Conservation (phyloP, 1,139 yeast species). For the Fermentozyma sake region DNA sequence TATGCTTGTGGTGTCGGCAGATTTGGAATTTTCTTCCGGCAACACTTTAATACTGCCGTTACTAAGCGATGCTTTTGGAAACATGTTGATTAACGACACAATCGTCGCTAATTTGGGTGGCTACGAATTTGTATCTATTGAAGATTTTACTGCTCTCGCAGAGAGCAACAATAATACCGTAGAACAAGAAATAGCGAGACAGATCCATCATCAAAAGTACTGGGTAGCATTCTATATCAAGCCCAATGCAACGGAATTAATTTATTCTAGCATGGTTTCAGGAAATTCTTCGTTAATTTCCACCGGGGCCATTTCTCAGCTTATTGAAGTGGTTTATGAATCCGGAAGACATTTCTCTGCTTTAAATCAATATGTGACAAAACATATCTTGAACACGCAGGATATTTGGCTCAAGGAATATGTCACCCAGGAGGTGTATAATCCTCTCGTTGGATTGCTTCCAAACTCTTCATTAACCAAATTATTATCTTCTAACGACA, state of each 20-base stretch:
- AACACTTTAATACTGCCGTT: constrained; percentile 20
- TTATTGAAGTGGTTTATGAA: constrained; percentile 41
- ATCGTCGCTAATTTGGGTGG: constrained; percentile 22
- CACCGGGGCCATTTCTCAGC: constrained; percentile 10
- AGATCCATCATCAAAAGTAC: constrained; percentile 45
- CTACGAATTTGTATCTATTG: constrained; percentile 34
- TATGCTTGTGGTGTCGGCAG: constrained; percentile 46
- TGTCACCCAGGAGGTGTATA: constrained; percentile 21
- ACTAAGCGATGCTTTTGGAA: constrained; percentile 30
- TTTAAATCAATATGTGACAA: constrained; percentile 34
- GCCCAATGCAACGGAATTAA: constrained; percentile 36
- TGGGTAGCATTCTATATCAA: constrained; percentile 52
- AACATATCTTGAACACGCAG: constrained; percentile 31
- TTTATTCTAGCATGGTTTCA: constrained; percentile 29
- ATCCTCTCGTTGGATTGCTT: constrained; percentile 16
- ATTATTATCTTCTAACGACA: constrained; percentile 12
- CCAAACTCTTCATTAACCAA: constrained; percentile 10
- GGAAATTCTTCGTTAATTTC: constrained; percentile 14
- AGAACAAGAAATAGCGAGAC: constrained; percentile 28
- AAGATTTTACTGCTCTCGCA: constrained; percentile 26
- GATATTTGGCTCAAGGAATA: constrained; percentile 16
- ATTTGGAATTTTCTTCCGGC: constrained; percentile 18
- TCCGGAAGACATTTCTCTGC: constrained; percentile 52
- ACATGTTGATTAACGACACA: constrained; percentile 17
- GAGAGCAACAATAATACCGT: constrained; percentile 26